Conservation (phyloP, 805 yeast species). For the Metschnikowia shivogae region DNA sequence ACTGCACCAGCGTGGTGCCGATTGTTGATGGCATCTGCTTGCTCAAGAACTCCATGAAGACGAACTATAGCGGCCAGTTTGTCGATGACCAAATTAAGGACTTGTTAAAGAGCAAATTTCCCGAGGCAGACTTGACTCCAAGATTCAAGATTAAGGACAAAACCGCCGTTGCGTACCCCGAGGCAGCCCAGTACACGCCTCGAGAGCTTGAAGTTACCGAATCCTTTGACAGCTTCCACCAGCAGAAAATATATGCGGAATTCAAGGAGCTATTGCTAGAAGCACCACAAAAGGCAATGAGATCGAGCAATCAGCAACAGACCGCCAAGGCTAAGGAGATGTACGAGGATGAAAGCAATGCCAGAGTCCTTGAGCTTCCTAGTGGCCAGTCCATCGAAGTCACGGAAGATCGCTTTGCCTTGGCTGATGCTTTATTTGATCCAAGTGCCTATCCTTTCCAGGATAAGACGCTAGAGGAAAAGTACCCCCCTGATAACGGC, state of each 20-base stretch:
- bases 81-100: slow-evolving; percentile 51
- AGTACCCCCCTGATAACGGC: slow-evolving; percentile 47
- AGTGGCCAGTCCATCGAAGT: slow-evolving; percentile 66
- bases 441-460: slow-evolving; percentile 46
- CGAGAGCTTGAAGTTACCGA: slow-evolving; percentile 33
- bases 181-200: slow-evolving; percentile 22
- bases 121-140: slow-evolving; percentile 27
- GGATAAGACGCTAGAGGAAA: slow-evolving; percentile 18
- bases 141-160: slow-evolving; percentile 51
- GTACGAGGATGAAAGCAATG: slow-evolving; percentile 25
- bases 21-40: slow-evolving; percentile 79
- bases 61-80: slow-evolving; percentile 70
- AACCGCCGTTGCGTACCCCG: slow-evolving; percentile 29
- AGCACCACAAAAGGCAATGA: slow-evolving; percentile 41
- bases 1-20: slow-evolving; percentile 70
- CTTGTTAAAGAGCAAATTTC: slow-evolving; percentile 29
- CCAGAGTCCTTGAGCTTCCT: slow-evolving; percentile 67
- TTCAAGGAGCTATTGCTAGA: slow-evolving; percentile 70
- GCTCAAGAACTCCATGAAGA: slow-evolving; percentile 63
- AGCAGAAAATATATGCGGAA: slow-evolving; percentile 56
- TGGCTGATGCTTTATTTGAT: slow-evolving; percentile 71
- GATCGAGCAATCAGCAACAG: slow-evolving; percentile 19
- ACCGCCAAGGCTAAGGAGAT: slow-evolving; percentile 23
- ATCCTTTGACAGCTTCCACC: slow-evolving; percentile 55
- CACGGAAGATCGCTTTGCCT: slow-evolving; percentile 53